These are phyloP conservation scores for Exserohilum turcica DNA, from an alignment of 2,329 filamentous ascomycete genomes.

Conservation along the genomic window DNA sequence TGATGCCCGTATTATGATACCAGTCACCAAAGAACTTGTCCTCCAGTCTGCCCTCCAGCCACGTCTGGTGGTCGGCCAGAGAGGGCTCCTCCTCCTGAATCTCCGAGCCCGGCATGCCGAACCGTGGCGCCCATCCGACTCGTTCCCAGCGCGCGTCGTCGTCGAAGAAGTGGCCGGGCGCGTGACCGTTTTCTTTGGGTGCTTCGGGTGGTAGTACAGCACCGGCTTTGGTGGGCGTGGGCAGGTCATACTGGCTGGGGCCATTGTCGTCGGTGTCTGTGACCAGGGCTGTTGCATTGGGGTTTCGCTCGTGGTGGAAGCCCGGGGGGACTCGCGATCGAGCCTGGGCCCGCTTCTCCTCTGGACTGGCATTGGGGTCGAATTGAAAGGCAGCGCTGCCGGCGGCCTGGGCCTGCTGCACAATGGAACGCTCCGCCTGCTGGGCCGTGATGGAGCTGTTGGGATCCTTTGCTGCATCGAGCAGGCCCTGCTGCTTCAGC, in stretches of 20 bases:
- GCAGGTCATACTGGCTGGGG: conserved; percentile 73
- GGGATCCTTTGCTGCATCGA: conserved; percentile 77
- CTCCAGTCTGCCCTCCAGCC: conserved; percentile 79
- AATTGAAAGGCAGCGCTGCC: conserved; percentile 84
- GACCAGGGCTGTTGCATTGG: conserved; percentile 71
- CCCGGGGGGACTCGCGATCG: conserved; percentile 68
- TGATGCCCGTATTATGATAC: conserved; percentile 97
- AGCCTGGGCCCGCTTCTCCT: conserved; percentile 82
- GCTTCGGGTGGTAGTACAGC: conserved; percentile 61
- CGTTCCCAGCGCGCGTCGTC: conserved; percentile 55
- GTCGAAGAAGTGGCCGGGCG: conserved; percentile 60
- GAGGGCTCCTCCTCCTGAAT: conserved; percentile 64
- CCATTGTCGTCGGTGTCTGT: conserved; percentile 66
- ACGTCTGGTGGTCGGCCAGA: conserved; percentile 84
- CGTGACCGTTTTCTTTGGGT: conserved; percentile 57
- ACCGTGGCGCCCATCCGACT: conserved; percentile 88
- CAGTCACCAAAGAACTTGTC: conserved; percentile 95
- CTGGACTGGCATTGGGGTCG: conserved; percentile 79
- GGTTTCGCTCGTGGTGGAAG: conserved; percentile 65
- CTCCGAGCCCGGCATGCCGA: conserved; percentile 64
- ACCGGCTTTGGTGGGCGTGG: conserved; percentile 72
- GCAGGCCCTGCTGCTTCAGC: conserved; percentile 79
- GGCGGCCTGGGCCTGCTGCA: conserved; percentile 77
- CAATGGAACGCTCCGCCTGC: conserved; percentile 73
- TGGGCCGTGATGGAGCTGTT: conserved; percentile 69